phyloP scores from a whole-genome alignment of 2,329 filamentous ascomycete species.

The Talaromyces pinophilus region DNA sequence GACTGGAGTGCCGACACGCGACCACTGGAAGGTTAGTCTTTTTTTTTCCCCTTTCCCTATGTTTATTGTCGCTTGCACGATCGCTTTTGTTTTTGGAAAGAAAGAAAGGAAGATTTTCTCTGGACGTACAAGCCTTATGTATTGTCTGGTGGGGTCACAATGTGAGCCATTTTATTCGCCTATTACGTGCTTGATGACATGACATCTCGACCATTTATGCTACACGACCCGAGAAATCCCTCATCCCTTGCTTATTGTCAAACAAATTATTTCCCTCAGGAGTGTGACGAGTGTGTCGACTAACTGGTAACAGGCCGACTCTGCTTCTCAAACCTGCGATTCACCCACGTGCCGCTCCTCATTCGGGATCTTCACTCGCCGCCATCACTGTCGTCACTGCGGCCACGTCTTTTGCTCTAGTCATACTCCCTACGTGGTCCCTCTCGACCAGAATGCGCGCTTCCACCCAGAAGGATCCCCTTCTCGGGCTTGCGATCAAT shows the following conservation, averaged over 20 bases:
- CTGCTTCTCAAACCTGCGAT: constrained; percentile 58
- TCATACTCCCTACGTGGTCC: constrained; percentile 59
- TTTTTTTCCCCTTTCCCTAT: background rate
- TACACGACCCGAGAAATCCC: background rate
- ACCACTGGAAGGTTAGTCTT: constrained; percentile 65
- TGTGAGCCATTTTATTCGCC: constrained; percentile 24
- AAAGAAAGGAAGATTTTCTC: background rate
- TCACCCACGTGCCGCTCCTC: constrained; percentile 58
- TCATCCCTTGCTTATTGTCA: constrained; percentile 10
- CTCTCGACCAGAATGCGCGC: constrained; percentile 64
- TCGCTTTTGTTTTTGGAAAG: background rate
- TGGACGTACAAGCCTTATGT: background rate
- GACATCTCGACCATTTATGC: background rate
- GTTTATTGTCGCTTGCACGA: background rate
- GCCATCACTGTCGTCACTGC: constrained; percentile 68
- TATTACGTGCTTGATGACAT: constrained; percentile 24
- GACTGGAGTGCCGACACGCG: constrained; percentile 60
- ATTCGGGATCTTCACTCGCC: constrained; percentile 63
- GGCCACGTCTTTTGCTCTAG: constrained; percentile 65
- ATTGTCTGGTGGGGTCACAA: constrained; percentile 14
- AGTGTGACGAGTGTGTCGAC: background rate
- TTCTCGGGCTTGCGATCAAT: constrained; percentile 62
- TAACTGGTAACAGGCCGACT: constrained; percentile 53
- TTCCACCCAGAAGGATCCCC: constrained; percentile 61
- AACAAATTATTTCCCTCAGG: background rate